phyloP scores from a whole-genome alignment of 164 flowering plant genomes.

The Magnolia sinica region DNA sequence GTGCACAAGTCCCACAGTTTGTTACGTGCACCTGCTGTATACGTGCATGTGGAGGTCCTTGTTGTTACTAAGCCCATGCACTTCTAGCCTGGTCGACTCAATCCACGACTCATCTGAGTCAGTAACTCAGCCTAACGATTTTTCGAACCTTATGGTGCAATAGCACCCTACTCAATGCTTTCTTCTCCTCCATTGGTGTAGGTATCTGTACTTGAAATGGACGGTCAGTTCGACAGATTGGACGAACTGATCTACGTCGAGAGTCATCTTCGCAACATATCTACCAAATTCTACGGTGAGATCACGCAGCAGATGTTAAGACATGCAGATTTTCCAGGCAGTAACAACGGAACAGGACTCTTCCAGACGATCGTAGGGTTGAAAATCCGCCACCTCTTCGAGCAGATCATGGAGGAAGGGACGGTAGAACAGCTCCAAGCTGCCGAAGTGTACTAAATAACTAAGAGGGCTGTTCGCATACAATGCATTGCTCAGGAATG shows the following conservation, averaged over 20 bases:
- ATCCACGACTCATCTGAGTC: too few relatives aligned
- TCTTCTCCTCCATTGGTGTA: constrained; percentile 10
- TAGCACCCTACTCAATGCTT: too few relatives aligned
- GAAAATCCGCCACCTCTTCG: constrained; percentile 83
- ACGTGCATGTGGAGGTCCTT: too few relatives aligned
- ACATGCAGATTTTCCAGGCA: constrained; percentile 90
- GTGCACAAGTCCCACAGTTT: too few relatives aligned
- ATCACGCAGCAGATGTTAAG: constrained; percentile 94
- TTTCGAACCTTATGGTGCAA: too few relatives aligned
- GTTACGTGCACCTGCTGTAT: too few relatives aligned
- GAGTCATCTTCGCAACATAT: constrained; percentile 86
- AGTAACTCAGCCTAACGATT: too few relatives aligned
- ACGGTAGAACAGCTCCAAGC: neutral
- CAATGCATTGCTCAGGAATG: neutral
- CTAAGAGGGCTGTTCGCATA: neutral
- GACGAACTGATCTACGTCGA: constrained; percentile 95
- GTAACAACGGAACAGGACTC: constrained; percentile 94
- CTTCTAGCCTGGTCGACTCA: too few relatives aligned
- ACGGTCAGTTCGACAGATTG: constrained; percentile 91
- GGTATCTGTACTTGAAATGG: constrained; percentile 97
- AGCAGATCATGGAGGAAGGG: constrained; percentile 42
- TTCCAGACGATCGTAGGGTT: constrained; percentile 88
- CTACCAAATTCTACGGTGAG: constrained; percentile 92
- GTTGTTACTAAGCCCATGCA: too few relatives aligned
- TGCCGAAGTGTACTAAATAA: neutral